phyloP scores from a whole-genome alignment of 345 rosid species.

The Boechera stricta region DNA sequence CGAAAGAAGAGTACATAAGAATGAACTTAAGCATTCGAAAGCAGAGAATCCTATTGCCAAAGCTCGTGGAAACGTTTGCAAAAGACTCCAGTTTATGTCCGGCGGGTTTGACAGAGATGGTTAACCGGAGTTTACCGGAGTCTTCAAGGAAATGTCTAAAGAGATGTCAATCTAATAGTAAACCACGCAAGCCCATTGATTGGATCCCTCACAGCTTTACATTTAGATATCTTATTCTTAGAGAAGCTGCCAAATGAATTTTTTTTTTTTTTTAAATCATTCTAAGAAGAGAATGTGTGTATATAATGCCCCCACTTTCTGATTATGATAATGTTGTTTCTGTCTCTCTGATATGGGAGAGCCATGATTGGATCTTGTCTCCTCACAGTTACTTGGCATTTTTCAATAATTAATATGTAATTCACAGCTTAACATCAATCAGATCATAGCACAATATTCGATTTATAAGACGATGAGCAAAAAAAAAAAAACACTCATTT shows the following conservation, averaged over 20 bases:
- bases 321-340: constrained; percentile 17
- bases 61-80: constrained; percentile 72
- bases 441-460: constrained; percentile 1
- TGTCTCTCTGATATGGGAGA: constrained; percentile 8
- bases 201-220: constrained; percentile 91
- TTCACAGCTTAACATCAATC: background rate
- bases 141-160: constrained; percentile 57
- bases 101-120: constrained; percentile 66
- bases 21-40: constrained; percentile 73
- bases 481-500: background rate
- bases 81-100: constrained; percentile 72
- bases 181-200: constrained; percentile 71
- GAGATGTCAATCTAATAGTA: constrained; percentile 59
- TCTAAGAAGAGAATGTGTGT: background rate
- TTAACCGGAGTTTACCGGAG: constrained; percentile 69
- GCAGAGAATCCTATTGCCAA: constrained; percentile 77
- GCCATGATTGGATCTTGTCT: constrained; percentile 38
- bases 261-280: background rate
- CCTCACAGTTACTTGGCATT: constrained; percentile 21
- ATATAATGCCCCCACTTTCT: constrained; percentile 14
- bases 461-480: background rate
- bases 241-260: constrained; percentile 67
- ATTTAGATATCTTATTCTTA: constrained; percentile 86
- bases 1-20: constrained; percentile 88
- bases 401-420: background rate